Evolutionary conservation across 805 yeast species (phyloP).

Genomic region (Myxozyma vanderwaltii): DNA sequence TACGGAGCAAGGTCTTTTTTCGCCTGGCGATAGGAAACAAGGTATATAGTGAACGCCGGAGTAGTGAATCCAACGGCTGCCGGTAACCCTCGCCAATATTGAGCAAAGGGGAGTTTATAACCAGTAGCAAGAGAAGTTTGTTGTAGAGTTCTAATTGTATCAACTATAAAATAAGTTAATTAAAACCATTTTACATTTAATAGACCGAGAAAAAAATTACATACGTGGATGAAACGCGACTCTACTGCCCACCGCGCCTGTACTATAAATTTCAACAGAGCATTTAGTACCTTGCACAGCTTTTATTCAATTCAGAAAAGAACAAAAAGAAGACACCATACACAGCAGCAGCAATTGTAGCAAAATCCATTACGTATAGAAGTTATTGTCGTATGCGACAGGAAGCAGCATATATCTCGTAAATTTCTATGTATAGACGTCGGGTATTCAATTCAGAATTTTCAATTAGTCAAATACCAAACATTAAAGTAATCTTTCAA

Average conservation of each 20-base stretch:
- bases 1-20: constrained; percentile 44
- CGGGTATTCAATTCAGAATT: too few species aligned
- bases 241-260: constrained; percentile 44
- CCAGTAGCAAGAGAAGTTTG: constrained; percentile 47
- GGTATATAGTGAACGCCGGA: constrained; percentile 48
- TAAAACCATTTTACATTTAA: background rate
- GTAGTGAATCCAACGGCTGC: constrained; percentile 46
- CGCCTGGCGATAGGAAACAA: constrained; percentile 47
- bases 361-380: constrained; percentile 41
- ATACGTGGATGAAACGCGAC: constrained; percentile 47
- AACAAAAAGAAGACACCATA: constrained; percentile 28
- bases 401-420: too few species aligned
- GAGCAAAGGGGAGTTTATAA: constrained; percentile 43
- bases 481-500: too few species aligned
- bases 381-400: background rate
- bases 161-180: constrained; percentile 37
- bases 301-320: background rate
- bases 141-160: constrained; percentile 47
- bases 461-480: too few species aligned
- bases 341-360: constrained; percentile 46
- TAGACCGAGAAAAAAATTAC: constrained; percentile 7
- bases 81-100: constrained; percentile 47
- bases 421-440: too few species aligned
- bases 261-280: constrained; percentile 35
- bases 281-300: too few species aligned